Conservation (phyloP, 2,329 filamentous ascomycete species). For the Aspergillus tubingensis region DNA sequence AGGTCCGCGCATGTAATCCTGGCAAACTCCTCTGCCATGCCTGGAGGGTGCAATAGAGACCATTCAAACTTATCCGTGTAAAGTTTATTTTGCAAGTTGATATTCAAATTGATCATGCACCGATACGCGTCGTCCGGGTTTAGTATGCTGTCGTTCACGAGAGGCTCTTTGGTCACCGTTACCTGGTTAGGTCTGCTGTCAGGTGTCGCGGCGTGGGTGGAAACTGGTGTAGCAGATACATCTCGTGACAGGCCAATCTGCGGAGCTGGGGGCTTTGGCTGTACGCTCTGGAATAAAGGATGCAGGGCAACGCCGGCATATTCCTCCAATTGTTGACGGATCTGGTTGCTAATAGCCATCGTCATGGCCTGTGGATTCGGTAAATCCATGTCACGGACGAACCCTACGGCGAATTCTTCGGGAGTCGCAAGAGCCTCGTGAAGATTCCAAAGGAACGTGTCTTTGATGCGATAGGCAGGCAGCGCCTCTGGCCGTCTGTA, state of each 20-base stretch:
- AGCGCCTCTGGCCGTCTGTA: constrained; percentile 79
- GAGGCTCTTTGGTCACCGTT: constrained; percentile 36
- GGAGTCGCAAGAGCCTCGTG: constrained; percentile 93
- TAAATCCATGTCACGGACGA: constrained; percentile 91
- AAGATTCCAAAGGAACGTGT: constrained; percentile 97
- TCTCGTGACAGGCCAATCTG: constrained; percentile 51
- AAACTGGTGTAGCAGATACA: constrained; percentile 56
- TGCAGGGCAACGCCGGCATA: constrained; percentile 93
- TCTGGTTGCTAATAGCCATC: constrained; percentile 85
- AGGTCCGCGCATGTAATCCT: constrained; percentile 91
- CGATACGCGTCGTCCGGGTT: constrained; percentile 95
- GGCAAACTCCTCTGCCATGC: constrained; percentile 88
- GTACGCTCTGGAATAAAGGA: constrained; percentile 72
- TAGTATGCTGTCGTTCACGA: constrained; percentile 68
- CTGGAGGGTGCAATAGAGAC: constrained; percentile 89
- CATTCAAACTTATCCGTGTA: constrained; percentile 98
- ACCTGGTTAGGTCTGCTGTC: constrained; percentile 48
- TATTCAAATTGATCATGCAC: constrained; percentile 85
- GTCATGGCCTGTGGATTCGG: constrained; percentile 71
- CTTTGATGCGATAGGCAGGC: constrained; percentile 83
- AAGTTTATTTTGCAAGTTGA: constrained; percentile 86
- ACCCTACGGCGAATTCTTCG: constrained; percentile 87
- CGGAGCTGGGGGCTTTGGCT: constrained; percentile 28
- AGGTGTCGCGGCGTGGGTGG: constrained; percentile 57
- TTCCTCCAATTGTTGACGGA: constrained; percentile 91